Evolutionary conservation across 2,329 filamentous ascomycete species (phyloP).

Genomic region (Zymoseptoria tritici): DNA sequence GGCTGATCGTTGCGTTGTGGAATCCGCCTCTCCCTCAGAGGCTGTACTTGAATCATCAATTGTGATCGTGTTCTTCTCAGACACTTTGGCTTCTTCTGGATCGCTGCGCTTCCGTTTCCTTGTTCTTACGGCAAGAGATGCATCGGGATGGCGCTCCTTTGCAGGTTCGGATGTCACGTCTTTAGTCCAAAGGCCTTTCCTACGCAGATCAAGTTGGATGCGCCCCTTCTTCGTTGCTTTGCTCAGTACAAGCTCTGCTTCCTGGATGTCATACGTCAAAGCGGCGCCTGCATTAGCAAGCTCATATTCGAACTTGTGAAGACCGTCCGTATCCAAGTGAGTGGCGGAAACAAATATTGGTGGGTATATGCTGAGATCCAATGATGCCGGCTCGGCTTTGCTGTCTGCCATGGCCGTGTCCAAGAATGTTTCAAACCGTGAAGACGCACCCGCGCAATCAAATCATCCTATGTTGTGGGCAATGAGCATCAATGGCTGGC

Average conservation of each 20-base stretch:
- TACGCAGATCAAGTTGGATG: constrained; percentile 69
- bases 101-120: constrained; percentile 10
- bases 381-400: not conserved
- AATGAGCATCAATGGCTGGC: not conserved
- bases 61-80: constrained; percentile 7
- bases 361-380: constrained; percentile 46
- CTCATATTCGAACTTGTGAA: constrained; percentile 57
- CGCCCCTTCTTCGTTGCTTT: constrained; percentile 63
- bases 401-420: not conserved
- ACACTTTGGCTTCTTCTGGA: constrained; percentile 1
- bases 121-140: not conserved
- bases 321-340: constrained; percentile 57
- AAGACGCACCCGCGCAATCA: not conserved
- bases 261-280: constrained; percentile 62
- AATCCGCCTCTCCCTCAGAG: constrained; percentile 26
- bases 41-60: constrained; percentile 30
- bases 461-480: not conserved
- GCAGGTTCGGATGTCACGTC: constrained; percentile 3
- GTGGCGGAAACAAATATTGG: constrained; percentile 66
- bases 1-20: not conserved
- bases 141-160: not conserved
- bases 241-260: constrained; percentile 68
- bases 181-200: constrained; percentile 52
- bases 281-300: constrained; percentile 49
- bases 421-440: not conserved